Evolutionary conservation across 805 yeast species (phyloP).

Genomic region (Blastobotrys parvus): DNA sequence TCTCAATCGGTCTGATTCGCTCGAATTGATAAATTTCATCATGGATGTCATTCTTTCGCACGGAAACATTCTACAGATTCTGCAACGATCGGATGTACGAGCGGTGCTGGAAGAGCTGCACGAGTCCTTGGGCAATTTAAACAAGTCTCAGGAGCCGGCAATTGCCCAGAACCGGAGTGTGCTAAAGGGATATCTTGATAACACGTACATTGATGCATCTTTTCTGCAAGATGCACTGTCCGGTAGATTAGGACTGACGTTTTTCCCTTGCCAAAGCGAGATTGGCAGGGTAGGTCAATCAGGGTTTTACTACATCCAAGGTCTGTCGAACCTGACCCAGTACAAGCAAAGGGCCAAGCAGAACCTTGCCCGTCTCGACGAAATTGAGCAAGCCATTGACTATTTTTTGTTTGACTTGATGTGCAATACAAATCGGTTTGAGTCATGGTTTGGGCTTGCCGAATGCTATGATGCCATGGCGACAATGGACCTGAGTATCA

Average conservation of each 20-base stretch:
- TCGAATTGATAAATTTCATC: conserved; percentile 37
- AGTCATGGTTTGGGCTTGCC: conserved; percentile 80
- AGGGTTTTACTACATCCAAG: conserved; percentile 67
- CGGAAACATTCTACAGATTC: conserved; percentile 49
- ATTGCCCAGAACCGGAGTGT: conserved; percentile 33
- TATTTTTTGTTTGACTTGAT: conserved; percentile 59
- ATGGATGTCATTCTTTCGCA: conserved; percentile 47
- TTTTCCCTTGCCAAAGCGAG: conserved; percentile 16
- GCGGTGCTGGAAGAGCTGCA: conserved; percentile 60
- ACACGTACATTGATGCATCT: conserved; percentile 13
- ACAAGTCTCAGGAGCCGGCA: conserved; percentile 11
- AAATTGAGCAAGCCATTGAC: conserved; percentile 63
- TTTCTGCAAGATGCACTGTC: conserved; percentile 15
- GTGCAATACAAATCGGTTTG: conserved; percentile 60
- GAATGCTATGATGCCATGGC: conserved; percentile 69
- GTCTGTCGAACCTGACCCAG: conserved; percentile 55
- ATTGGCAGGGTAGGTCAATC: conserved; percentile 32
- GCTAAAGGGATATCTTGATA: conserved; percentile 38
- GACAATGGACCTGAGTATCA: conserved; percentile 90
- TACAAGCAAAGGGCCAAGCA: conserved; percentile 66
- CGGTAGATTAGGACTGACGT: conserved; percentile 17
- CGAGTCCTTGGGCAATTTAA: conserved; percentile 63
- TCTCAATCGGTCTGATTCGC: conserved; percentile 36
- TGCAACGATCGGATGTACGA: conserved; percentile 65
- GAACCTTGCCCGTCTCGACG: conserved; percentile 75